Base-by-base conservation (phyloP, 2,329 filamentous ascomycete species). In the Fusarium austroafricanum region DNA sequence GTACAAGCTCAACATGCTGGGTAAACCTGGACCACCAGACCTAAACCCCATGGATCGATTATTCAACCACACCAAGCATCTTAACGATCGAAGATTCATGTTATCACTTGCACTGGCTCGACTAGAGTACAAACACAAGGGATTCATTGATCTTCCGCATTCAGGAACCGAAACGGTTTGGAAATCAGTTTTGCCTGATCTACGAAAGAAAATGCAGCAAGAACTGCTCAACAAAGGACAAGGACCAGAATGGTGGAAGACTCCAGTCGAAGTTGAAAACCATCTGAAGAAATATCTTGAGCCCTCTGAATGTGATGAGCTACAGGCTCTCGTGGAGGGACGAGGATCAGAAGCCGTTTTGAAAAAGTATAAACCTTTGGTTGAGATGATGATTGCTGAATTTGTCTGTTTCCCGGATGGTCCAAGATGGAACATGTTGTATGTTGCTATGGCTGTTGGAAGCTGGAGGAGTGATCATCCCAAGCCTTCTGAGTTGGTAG, bases 371-470 rank as follows among this genome's bases (percentile, higher is more conserved):
- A 56, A 54, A 17, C 59, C 62, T 2, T 37, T 73, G 39, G 57
- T 73, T 5, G 63, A 73, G 26, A 47, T 57, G 26, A 40, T 73
- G 35, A 51, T 72, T 42, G 20, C 61, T 7, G 69, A 61, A 10
- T 73, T 72, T 46, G 72, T 75, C 26, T 74, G 73, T 33, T 75
- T 75, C 53, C 52, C 66, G 2, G 67, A 72, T 55, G 71, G 71
- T 2, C 71, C 71, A 20, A 55, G 71, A 26, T 73, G 71, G 71
- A 72, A 73, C 38, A 53, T 71, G 3, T 35, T 73, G 5, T 70
- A 64, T 26, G 61, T 71, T 26, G 64, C 68, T 6, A 56, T 73
- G 53, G 61, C 54, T 18, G 55, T 72, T 31, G 71, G 71, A 17
- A 57, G 64, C 23, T 73, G 68, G 68, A 43, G 65, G 6, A 64